Conservation (phyloP, 1,284 basidiomycete genomes). For the Leucoagaricus sp. region DNA sequence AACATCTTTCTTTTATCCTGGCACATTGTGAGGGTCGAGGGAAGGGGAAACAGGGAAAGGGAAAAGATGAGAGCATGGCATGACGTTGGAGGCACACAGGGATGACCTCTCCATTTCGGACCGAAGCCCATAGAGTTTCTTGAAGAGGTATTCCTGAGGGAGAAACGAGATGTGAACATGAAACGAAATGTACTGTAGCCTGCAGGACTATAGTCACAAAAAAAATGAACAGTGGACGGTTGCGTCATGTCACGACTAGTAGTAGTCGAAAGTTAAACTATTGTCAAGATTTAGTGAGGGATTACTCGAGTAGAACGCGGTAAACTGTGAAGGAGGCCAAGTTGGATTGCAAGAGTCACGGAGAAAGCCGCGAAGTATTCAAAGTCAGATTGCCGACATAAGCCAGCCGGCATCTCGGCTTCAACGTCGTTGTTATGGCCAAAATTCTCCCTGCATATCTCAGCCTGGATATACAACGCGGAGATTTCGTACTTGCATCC, state of each 20-base stretch:
- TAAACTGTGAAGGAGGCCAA: not conserved
- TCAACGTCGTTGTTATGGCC: not conserved
- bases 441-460: not conserved
- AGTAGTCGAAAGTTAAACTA: no score
- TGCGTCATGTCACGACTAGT: not conserved
- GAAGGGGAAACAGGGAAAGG: not conserved
- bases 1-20: not conserved
- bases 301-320: no score
- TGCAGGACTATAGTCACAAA: no score
- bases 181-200: not conserved
- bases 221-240: no score
- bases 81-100: not conserved
- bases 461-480: constrained; percentile 1
- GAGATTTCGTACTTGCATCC: not conserved
- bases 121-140: not conserved
- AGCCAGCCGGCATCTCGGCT: constrained; percentile 1
- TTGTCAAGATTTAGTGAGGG: no score
- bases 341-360: not conserved
- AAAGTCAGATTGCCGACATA: constrained; percentile 8
- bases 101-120: constrained; percentile 1
- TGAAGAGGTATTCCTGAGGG: not conserved
- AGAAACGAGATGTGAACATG: not conserved
- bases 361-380: constrained; percentile 6
- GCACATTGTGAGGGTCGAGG: not conserved
- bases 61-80: not conserved